Evolutionary conservation across 1,284 basidiomycete genomes (phyloP), one percentile per base, ranked within the genome.

Genomic region (Fomes fomentarius): DNA sequence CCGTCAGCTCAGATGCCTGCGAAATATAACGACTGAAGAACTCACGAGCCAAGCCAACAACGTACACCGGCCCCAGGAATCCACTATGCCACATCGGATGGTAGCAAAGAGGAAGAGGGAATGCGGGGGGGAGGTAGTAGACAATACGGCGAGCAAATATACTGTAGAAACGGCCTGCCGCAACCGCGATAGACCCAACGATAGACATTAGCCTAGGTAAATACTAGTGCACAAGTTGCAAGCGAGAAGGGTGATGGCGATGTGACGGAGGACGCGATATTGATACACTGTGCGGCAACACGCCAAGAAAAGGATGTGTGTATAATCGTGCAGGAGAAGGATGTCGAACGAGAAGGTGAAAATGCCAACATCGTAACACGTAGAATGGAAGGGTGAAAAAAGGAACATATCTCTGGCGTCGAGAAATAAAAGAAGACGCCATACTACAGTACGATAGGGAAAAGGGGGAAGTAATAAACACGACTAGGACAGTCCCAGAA

Each of bases 401-500:
- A 42, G 42, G 50, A 56, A 57, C 54, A 59, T 52, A 62, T 54
- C 55, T 59, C 60, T 49, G 54, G 53, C 52, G 54, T 50, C 60
- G 28, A 10, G 47, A 49, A 52, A 47, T 30, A 52, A 56, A 61
- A 45, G 58, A 63, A 47, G 58, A 50, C 62, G 54, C 50, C 47
- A 47, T 48, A 49, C 50, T 53, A 63, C 51, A 56, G 50, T 56
- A 60, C 56, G 57, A 58, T 63, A 63, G 42, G 39, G 39, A 46
- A 43, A 56, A 49, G 45, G 45, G 33, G n/a, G n/a, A 57, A 55
- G 47, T 57, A 61, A 58, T 66, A 63, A 63, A 67, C 63, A 66
- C 56, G 63, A 66, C 60, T 65, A 66, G 69, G 65, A 64, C 48
- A 62, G 71, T 74, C 72, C 75, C 69, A 76, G 69, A 70, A 77